A percentile compares a stretch with the other conserved stretches of the same genome.
Conservation (phyloP, 768 basidiomycete species). For the Suillus weaverae region DNA sequence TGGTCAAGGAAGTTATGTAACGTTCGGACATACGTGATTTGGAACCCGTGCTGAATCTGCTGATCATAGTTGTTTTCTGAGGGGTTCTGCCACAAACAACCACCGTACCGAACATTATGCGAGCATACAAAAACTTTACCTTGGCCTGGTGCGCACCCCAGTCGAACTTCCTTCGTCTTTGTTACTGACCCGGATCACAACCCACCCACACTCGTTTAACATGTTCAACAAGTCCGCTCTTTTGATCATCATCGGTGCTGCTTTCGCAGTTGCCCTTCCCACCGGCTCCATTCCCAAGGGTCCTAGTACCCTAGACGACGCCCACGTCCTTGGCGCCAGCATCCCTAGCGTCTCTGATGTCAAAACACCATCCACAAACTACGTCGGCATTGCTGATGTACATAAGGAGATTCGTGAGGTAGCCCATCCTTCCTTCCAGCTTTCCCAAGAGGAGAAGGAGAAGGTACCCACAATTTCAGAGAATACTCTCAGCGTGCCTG, state of each 20-base stretch:
- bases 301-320: neutral
- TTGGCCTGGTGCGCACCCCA: neutral
- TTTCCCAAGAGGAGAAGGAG: neutral
- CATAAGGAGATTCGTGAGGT: neutral
- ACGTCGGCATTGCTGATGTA: neutral
- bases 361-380: neutral
- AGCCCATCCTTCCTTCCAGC: neutral
- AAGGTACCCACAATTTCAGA: neutral
- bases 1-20: neutral
- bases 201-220: neutral
- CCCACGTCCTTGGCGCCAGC: neutral
- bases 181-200: neutral
- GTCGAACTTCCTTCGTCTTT: neutral
- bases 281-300: neutral
- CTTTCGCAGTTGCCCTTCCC: slow-evolving; percentile 3
- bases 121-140: neutral
- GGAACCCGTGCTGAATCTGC: neutral
- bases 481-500: neutral
- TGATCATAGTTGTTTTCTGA: neutral
- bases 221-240: slow-evolving; percentile 8
- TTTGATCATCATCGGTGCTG: slow-evolving; percentile 2
- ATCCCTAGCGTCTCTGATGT: neutral
- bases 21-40: neutral
- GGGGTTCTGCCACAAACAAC: neutral
- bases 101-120: neutral